These are phyloP conservation scores for Talaromyces stipitatus DNA, from an alignment of 495 filamentous ascomycete species.

Conservation along the genomic window DNA sequence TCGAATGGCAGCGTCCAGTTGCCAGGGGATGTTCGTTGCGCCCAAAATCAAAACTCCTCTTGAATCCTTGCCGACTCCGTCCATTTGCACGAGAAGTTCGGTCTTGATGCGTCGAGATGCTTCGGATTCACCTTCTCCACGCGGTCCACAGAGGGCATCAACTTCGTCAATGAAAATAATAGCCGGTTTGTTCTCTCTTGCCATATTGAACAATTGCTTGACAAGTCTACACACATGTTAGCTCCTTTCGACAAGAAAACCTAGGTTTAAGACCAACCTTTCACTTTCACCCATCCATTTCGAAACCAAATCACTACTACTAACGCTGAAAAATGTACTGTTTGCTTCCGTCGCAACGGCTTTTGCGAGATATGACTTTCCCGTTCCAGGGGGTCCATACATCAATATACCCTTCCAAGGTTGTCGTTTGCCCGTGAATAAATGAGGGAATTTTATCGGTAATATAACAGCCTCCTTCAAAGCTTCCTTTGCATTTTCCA, in stretches of 20 bases:
- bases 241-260: slow-evolving; percentile 9
- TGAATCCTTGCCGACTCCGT: slow-evolving; percentile 91
- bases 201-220: slow-evolving; percentile 96
- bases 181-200: slow-evolving; percentile 92
- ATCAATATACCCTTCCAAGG: slow-evolving; percentile 98
- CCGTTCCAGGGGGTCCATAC: slow-evolving; percentile 93
- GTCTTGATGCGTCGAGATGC: slow-evolving; percentile 97
- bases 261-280: slow-evolving; percentile 45
- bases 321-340: slow-evolving; percentile 99
- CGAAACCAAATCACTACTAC: slow-evolving; percentile 89
- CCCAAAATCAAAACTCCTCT: slow-evolving; percentile 92
- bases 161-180: slow-evolving; percentile 99
- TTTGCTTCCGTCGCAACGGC: slow-evolving; percentile 98
- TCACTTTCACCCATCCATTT: slow-evolving; percentile 99
- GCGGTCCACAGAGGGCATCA: slow-evolving; percentile 90
- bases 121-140: slow-evolving; percentile 96
- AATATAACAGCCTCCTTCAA: slow-evolving; percentile 95
- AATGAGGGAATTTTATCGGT: slow-evolving; percentile 95
- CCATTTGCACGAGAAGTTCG: slow-evolving; percentile 98
- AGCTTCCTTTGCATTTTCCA: slow-evolving; percentile 92
- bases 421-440: slow-evolving; percentile 94
- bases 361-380: slow-evolving; percentile 94
- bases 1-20: slow-evolving; percentile 95
- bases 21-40: slow-evolving; percentile 98
- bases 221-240: slow-evolving; percentile 56